Evolutionary conservation across 371 early-diverging fungal species (phyloP).

Genomic region (Apophysomyces variabilis): DNA sequence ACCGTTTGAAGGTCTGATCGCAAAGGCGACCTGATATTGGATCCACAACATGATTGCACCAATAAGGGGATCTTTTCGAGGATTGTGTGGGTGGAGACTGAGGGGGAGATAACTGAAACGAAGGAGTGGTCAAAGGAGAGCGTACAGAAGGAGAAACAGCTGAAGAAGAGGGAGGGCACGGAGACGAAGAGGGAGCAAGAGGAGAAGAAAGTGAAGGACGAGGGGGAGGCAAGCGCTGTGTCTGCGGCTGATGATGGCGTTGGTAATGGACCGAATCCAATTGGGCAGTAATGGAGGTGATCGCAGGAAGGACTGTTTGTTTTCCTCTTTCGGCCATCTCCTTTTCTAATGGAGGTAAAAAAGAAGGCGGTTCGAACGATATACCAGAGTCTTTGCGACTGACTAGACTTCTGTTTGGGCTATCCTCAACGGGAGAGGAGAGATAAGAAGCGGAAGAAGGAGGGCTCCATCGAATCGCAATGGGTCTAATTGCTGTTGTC

Average conservation of each 20-base stretch:
- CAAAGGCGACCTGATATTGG: constrained; percentile 25
- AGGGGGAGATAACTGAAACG: background rate
- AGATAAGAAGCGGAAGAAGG: background rate
- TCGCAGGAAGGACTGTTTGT: background rate
- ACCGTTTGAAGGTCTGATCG: constrained; percentile 36
- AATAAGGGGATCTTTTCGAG: constrained; percentile 1
- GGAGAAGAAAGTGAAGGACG: background rate
- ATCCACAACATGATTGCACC: constrained; percentile 32
- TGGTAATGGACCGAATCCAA: background rate
- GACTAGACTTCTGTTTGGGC: background rate
- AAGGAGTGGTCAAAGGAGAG: background rate
- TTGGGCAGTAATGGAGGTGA: background rate
- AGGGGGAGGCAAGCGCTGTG: background rate
- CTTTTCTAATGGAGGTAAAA: background rate
- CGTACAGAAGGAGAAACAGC: background rate
- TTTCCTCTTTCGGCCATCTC: background rate
- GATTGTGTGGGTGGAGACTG: constrained; percentile 15
- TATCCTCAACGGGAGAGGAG: background rate
- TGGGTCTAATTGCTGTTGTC: constrained; percentile 26
- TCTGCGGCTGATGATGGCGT: constrained; percentile 5
- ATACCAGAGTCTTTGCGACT: constrained; percentile 40
- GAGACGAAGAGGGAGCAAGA: background rate
- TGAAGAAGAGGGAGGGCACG: background rate
- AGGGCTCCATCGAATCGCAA: constrained; percentile 17
- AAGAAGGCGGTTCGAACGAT: constrained; percentile 9